These are phyloP conservation scores for Dacryopinax primogenitus DNA, from an alignment of 768 basidiomycete species.

Conservation along the genomic window DNA sequence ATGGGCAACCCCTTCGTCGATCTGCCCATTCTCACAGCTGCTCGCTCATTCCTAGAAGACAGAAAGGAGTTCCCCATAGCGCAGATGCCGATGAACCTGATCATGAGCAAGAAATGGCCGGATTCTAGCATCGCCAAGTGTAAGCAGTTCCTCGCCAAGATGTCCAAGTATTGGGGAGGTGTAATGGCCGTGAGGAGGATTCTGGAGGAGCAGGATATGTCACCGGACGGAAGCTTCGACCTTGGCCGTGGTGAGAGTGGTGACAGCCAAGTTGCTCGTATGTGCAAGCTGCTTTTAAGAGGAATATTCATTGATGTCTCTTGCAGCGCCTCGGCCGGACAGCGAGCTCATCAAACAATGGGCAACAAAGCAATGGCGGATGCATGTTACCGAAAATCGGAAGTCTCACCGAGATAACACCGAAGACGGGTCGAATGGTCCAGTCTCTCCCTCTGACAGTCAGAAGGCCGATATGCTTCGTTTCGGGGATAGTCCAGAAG, in stretches of 20 bases:
- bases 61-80: conserved; percentile 11
- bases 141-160: conserved; percentile 16
- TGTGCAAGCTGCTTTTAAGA: not conserved
- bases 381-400: conserved; percentile 8
- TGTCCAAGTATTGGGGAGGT: conserved; percentile 18
- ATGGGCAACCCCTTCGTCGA: conserved; percentile 18
- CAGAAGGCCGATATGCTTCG: not conserved
- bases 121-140: conserved; percentile 15
- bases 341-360: conserved; percentile 19
- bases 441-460: conserved; percentile 9
- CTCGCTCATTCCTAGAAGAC: conserved; percentile 17
- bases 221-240: conserved; percentile 16
- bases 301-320: not conserved
- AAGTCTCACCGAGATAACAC: not conserved
- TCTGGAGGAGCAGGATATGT: conserved; percentile 16
- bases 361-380: conserved; percentile 17
- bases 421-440: conserved; percentile 6
- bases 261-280: conserved; percentile 16
- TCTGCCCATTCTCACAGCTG: conserved; percentile 17
- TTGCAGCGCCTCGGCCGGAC: conserved; percentile 16
- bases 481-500: conserved; percentile 13
- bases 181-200: conserved; percentile 16
- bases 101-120: conserved; percentile 16
- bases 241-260: conserved; percentile 17
- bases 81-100: conserved; percentile 12